Base-by-base conservation (phyloP, 345 rosid genomes). In the Linum lewisii region DNA sequence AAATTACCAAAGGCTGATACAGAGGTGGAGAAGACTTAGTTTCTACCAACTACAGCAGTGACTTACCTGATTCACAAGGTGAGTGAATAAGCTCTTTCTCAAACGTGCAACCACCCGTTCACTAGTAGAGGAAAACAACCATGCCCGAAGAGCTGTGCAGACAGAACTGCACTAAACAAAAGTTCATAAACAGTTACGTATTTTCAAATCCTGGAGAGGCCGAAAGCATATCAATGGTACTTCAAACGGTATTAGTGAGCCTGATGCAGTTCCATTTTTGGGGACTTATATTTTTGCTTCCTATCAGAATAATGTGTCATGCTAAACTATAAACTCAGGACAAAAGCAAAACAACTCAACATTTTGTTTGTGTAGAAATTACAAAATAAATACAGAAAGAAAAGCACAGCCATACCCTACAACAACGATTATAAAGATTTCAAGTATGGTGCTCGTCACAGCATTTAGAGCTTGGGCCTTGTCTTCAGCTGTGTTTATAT, bases 81-180 rank as follows among this genome's bases (percentile, higher is more conserved):
- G 85, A 60, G 63, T 69, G 62, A 83, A 83, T 53, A 83, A 70
- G 61, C 66, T 74, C 54, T 72, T 78, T 69, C 88, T 78, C 72
- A 83, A 63, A 49, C 88, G 77, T 58, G 88, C 88, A 57, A 80
- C 88, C 49, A 80, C 85, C 72, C 81, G 77, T 69, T 83, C 88
- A 51, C 88, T 83, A 19, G 82, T 78, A 7, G 85, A 76, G 34
- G 73, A 68, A 75, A 83, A 83, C 20, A 83, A 63, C 88, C 88
- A 83, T 1, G 83, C 60, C 26, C 85, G 82, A 58, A 83, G 57
- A 51, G 83, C 82, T 2, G 88, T 74, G 72, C 82, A 80, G 34
- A 78, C 3, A n/a, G 88, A 80, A 54, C 85, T 83, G 67, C 26
- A 63, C 36, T 60, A 47, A 9, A 22, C 60, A 59, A 52, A 52